Percentiles rank a stretch among this genome's conserved stretches.
Evolutionary conservation across 2,329 filamentous ascomycete species (phyloP).

Genomic region (Raffaelea ambrosiae): DNA sequence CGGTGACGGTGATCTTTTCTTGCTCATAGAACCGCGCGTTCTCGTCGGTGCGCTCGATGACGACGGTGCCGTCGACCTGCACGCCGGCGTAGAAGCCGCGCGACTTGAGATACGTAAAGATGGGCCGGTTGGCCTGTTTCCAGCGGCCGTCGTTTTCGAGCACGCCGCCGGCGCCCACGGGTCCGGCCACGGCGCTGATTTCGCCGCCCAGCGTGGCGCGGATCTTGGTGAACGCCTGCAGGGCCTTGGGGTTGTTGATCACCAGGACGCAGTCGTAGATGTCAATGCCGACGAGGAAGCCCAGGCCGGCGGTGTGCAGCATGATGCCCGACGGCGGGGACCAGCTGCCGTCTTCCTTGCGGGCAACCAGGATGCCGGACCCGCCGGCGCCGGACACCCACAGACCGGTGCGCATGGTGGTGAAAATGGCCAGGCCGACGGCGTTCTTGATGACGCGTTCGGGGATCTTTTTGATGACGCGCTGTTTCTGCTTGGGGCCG

Average conservation of each 20-base stretch:
- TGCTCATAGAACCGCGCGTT: slow-evolving; percentile 82
- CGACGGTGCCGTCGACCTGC: slow-evolving; percentile 76
- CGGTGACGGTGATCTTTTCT: slow-evolving; percentile 36
- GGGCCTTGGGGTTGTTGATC: slow-evolving; percentile 68
- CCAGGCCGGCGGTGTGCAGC: slow-evolving; percentile 69
- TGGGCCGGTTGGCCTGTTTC: slow-evolving; percentile 27
- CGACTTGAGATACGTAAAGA: slow-evolving; percentile 70
- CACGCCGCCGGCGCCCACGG: slow-evolving; percentile 61
- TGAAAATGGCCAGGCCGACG: slow-evolving; percentile 48
- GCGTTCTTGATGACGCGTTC: slow-evolving; percentile 54
- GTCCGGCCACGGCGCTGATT: slow-evolving; percentile 63
- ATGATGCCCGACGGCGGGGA: slow-evolving; percentile 66
- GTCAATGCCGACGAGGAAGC: slow-evolving; percentile 73
- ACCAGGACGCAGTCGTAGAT: slow-evolving; percentile 86
- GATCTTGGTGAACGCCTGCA: slow-evolving; percentile 67
- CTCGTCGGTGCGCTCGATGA: slow-evolving; percentile 77
- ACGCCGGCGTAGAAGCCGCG: slow-evolving; percentile 82
- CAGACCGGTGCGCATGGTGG: background rate
- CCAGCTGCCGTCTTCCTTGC: background rate
- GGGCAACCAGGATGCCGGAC: background rate
- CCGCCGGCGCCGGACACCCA: background rate
- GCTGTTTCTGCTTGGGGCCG: slow-evolving; percentile 20
- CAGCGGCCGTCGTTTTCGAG: slow-evolving; percentile 40
- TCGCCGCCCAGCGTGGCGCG: slow-evolving; percentile 72
- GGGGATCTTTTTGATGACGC: slow-evolving; percentile 46